Evolutionary conservation across 208 protist species (phyloP).

Genomic region (Zelonia costaricensis): DNA sequence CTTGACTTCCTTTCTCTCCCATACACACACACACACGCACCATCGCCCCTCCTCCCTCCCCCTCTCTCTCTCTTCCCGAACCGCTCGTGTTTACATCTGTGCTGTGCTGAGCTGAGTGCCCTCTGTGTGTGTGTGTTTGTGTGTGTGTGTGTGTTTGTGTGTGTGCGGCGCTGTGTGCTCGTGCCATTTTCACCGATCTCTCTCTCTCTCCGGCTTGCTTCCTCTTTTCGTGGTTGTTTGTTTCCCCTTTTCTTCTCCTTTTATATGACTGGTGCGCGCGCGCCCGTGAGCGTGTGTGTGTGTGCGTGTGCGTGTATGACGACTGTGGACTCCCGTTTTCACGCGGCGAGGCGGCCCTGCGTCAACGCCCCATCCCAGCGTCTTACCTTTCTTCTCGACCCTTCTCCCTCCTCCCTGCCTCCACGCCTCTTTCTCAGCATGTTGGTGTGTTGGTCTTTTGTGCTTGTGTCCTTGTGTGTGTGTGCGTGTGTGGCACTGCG

Average conservation of each 20-base stretch:
- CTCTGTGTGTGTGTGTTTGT: not conserved
- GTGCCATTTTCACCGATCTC: not conserved
- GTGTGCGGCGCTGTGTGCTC: not conserved
- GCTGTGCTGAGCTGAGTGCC: too few relatives aligned
- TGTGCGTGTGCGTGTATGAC: not conserved
- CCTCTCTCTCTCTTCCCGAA: not conserved
- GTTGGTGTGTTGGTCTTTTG: not conserved
- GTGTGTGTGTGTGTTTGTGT: not conserved
- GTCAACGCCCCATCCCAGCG: too few relatives aligned
- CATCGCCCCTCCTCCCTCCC: not conserved
- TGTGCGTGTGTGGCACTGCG: conserved; percentile 8
- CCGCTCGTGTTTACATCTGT: not conserved
- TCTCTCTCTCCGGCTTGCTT: not conserved
- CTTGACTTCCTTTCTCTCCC: not conserved
- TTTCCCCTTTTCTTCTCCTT: not conserved
- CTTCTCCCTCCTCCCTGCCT: conserved; percentile 3
- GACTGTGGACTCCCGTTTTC: too few relatives aligned
- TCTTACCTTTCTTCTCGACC: too few relatives aligned
- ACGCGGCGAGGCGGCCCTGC: too few relatives aligned
- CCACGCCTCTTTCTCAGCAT: not conserved
- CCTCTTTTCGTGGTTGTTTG: conserved; percentile 3
- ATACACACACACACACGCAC: too few relatives aligned
- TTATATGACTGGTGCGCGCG: not conserved
- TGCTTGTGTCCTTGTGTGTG: conserved; percentile 3
- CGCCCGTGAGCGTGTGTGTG: not conserved